These are phyloP conservation scores for Macrophomina tecta DNA, from an alignment of 2,329 filamentous ascomycete genomes.

Conservation along the genomic window DNA sequence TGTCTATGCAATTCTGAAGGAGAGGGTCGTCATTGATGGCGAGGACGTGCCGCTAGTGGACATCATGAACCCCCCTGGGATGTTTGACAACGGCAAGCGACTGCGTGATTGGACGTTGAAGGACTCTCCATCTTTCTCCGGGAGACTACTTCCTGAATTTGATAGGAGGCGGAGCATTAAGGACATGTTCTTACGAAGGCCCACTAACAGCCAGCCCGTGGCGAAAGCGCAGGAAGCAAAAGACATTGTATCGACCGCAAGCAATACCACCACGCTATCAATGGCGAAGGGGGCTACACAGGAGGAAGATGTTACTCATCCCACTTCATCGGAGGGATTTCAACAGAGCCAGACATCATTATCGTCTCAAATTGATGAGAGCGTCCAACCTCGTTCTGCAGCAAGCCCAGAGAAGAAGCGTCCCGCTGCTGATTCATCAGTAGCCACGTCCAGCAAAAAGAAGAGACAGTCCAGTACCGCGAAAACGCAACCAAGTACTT, in stretches of 20 bases:
- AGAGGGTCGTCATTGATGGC: constrained; percentile 62
- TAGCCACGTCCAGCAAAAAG: constrained; percentile 30
- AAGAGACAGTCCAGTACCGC: neutral
- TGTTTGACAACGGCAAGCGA: constrained; percentile 72
- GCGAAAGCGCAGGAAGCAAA: constrained; percentile 12
- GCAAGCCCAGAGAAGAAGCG: constrained; percentile 37
- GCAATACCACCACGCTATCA: neutral
- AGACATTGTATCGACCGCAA: neutral
- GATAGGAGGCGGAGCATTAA: constrained; percentile 82
- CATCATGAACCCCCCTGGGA: constrained; percentile 76
- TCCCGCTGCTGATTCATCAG: constrained; percentile 32
- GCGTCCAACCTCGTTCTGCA: neutral
- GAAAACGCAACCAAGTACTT: neutral
- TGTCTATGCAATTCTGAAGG: constrained; percentile 77
- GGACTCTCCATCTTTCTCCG: constrained; percentile 76
- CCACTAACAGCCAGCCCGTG: constrained; percentile 21
- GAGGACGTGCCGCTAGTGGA: constrained; percentile 66
- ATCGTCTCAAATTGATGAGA: neutral
- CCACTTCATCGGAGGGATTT: neutral
- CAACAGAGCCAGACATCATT: neutral
- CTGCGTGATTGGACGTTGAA: constrained; percentile 70
- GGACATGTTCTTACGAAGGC: constrained; percentile 78
- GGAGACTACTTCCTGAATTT: constrained; percentile 85
- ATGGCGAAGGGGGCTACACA: too few relatives aligned
- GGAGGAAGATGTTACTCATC: neutral